Base-by-base conservation (phyloP, 1,284 basidiomycete species). In the Trichosporon sp. region DNA sequence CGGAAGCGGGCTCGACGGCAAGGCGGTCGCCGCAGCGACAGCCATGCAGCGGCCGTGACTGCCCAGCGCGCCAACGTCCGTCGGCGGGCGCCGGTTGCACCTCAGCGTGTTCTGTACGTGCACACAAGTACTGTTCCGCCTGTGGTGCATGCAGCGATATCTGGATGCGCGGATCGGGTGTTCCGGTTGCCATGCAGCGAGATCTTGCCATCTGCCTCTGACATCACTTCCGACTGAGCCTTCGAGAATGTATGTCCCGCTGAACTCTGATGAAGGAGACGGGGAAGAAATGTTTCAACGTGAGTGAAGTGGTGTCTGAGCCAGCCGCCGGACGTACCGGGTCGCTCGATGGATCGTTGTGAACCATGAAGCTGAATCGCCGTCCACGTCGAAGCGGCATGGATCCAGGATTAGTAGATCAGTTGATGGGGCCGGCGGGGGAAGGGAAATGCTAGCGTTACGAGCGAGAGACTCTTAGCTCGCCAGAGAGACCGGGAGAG, bases 171-270 rank as follows among this genome's bases (percentile, higher is more conserved):
- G 59, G 59, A 63, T 63, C 59, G 32, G 32, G 31, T 11, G 59
- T 37, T 37, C 32, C 59, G 59, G 59, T 63, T 63, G 59, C 59
- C 59, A 63, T 63, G 59, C 31, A 35, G 14, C 14, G 8, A 16
- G 19, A 63, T 37, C 59, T 63, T 37, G 59, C 59, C 59, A 63
- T 63, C 59, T 37, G 59, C 31, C 31, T 35, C 59, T 63, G 59
- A 63, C 59, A 63, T 63, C 59, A 63, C 16, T 37, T 11, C 59
- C 59, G 59, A 63, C 59, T 35, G 14, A 37, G 51, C 51, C 21
- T 54, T 54, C 19, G 8, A 63, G 59, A 63, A 63, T 12, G 59
- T 14, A 63, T 7, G 35, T 63, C 59, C 59, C 59, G 59, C 31
- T 63, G 59, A 63, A 63, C 59, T 35, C 31, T 63, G 56, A 61